A percentile compares a stretch with the other conserved stretches of the same genome.
Conservation (phyloP, 1,284 basidiomycete genomes). For the Athelia psychrophila region DNA sequence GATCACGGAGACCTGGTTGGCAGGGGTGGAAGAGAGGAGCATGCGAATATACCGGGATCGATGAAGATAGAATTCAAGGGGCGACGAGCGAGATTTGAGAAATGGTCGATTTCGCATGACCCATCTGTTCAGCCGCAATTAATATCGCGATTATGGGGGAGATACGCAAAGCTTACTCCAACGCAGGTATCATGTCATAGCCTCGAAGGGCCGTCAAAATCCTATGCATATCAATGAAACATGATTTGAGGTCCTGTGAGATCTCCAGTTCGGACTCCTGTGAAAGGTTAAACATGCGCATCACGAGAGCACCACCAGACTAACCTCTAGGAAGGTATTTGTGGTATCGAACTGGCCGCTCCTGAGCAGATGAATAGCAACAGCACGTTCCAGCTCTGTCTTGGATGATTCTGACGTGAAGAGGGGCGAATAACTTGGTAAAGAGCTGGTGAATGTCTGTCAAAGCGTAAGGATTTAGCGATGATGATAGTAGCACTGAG, state of each 20-base stretch:
- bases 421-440: conserved; percentile 68
- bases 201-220: conserved; percentile 69
- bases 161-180: conserved; percentile 50
- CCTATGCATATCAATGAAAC: conserved; percentile 71
- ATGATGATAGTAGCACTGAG: neutral
- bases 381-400: conserved; percentile 66
- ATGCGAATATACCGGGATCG: conserved; percentile 82
- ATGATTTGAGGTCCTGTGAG: conserved; percentile 48
- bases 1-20: conserved; percentile 58
- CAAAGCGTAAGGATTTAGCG: conserved; percentile 1
- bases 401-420: conserved; percentile 63
- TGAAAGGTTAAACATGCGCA: conserved; percentile 2
- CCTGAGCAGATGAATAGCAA: conserved; percentile 76
- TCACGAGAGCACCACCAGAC: conserved; percentile 13
- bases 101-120: conserved; percentile 63
- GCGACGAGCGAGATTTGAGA: conserved; percentile 65
- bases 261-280: conserved; percentile 75
- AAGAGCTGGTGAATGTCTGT: conserved; percentile 67
- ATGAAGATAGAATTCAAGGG: conserved; percentile 85
- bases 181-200: conserved; percentile 70
- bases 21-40: conserved; percentile 55
- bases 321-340: conserved; percentile 67
- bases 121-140: conserved; percentile 54
- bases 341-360: conserved; percentile 79
- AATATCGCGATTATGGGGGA: neutral